phyloP scores from a whole-genome alignment of 2,329 filamentous ascomycete species.

The Penicillium sp. region DNA sequence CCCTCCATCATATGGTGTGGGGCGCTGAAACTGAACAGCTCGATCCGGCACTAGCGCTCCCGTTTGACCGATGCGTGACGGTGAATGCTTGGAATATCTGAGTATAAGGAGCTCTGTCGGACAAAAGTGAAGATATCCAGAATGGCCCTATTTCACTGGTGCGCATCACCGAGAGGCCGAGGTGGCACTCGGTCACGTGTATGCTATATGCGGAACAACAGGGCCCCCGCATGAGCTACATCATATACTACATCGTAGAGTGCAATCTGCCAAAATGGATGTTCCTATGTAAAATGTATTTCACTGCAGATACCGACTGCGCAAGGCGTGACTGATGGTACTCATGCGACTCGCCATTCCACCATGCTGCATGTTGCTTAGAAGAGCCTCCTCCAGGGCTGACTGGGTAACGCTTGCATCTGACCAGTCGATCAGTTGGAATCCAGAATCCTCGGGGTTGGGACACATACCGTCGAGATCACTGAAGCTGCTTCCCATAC shows the following conservation, averaged over 20 bases:
- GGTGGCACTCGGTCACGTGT: slow-evolving; percentile 5
- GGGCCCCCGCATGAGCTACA: not conserved
- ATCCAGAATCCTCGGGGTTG: not conserved
- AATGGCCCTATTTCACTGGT: not conserved
- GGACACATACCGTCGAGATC: slow-evolving; percentile 50
- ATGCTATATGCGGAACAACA: not conserved
- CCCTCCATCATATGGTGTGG: slow-evolving; percentile 1
- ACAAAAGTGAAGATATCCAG: not conserved
- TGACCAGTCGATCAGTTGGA: slow-evolving; percentile 17
- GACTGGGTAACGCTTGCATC: slow-evolving; percentile 58
- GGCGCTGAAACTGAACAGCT: slow-evolving; percentile 4
- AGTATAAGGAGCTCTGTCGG: not conserved
- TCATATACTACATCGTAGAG: not conserved
- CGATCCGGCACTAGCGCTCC: slow-evolving; percentile 17
- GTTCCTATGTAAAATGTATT: not conserved
- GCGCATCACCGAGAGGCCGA: not conserved
- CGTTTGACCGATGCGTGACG: slow-evolving; percentile 15
- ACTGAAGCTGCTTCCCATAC: slow-evolving; percentile 59
- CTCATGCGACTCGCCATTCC: slow-evolving; percentile 44
- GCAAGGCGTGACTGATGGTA: slow-evolving; percentile 46
- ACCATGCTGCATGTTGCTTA: slow-evolving; percentile 54
- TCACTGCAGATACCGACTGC: slow-evolving; percentile 43
- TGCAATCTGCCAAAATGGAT: not conserved
- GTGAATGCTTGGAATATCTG: slow-evolving; percentile 1
- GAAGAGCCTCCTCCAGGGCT: slow-evolving; percentile 54